Base-by-base conservation (phyloP, 2,329 filamentous ascomycete genomes). In the Neonectria magnoliae region DNA sequence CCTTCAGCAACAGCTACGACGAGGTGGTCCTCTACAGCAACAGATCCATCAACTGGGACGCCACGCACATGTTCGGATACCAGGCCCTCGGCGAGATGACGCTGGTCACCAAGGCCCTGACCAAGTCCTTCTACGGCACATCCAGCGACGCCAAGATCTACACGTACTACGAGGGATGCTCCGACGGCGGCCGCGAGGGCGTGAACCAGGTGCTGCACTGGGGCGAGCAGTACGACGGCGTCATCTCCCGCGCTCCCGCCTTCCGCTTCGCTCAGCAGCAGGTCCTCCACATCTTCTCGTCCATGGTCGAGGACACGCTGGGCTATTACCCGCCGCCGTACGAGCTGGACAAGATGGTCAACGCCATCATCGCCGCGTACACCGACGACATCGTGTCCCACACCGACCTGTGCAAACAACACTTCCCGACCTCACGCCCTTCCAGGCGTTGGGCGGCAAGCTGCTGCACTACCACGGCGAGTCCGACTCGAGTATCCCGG, bases 391-490 rank as follows among this genome's bases (percentile, higher is more conserved):
- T 88, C 5, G 79, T 89, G 47, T 68, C 75, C 22, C 73, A 77
- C 5, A 73, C 78, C 0, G 78, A 81, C 31, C 71, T 80, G 10
- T 66, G 64, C 64, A 60, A 60, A 88, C 85, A 9, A 87, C 82
- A 1, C 71, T 82, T 25, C 83, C 85, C 0, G 86, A 89, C 67
- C 78, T 88, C 1, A 84, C 82, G 0, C 67, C 77, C 9, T 87
- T 87, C 78, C 77, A 83, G 33, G 61, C 77, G 2, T 69, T 78
- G 0, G 86, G 86, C 25, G 86, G 84, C 56, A 89, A 89, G 75
- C 75, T 89, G 4, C 76, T 89, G 11, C 85, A 88, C 73, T 87
- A 82, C 77, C 86, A 89, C 75, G 86, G 86, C 57, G 85, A 88
- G 74, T 83, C 82, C 1, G 87, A 88, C 73, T 74, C 79, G 14